Evolutionary conservation across 768 basidiomycete species (phyloP), one percentile per base, ranked within the genome.

Genomic region (Russula brevipes): DNA sequence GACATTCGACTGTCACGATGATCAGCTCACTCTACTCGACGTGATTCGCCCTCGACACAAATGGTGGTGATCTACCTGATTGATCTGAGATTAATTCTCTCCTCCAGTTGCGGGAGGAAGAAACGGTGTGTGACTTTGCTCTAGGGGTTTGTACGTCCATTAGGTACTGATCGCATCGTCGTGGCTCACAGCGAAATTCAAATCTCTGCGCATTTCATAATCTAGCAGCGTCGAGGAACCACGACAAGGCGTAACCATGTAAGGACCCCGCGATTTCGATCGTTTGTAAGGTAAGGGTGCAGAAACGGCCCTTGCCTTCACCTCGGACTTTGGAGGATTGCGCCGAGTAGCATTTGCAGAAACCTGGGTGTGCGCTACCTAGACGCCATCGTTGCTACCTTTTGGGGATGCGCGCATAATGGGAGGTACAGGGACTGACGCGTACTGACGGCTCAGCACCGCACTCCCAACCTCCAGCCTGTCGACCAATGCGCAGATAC

Each of bases 151-250:
- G 24, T 24, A 24, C 24, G 24, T 24, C 24, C 24, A 24, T 24
- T 24, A 24, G 1, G 24, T 24, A 24, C 24, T 24, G 24, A 24
- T 24, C 24, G 24, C 24, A 24, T 24, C 24, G 24, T 24, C 24
- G 24, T 24, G 24, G 1, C 24, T 24, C 24, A 24, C 24, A 24
- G 24, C 24, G 24, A 24, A 1, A 24, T 24, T 24, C 24, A 24
- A 24, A 24, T 24, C 24, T 24, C 24, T 24, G 24, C 24, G 24
- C 1, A 24, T 24, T 24, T 24, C 24, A 24, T 1, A 24, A 24
- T 24, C 24, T 5, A 64, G 17, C 4, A 61, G 62, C 4, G 62
- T 58, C 5, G 65, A 66, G 19, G 57, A 24, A 36, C 65, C 64
- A 30, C 65, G 61, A 33, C 52, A 14, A 11, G 61, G n/a, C 7